These are phyloP conservation scores for Biscutella auriculata DNA, from an alignment of 441 rosid species.

Conservation along the genomic window DNA sequence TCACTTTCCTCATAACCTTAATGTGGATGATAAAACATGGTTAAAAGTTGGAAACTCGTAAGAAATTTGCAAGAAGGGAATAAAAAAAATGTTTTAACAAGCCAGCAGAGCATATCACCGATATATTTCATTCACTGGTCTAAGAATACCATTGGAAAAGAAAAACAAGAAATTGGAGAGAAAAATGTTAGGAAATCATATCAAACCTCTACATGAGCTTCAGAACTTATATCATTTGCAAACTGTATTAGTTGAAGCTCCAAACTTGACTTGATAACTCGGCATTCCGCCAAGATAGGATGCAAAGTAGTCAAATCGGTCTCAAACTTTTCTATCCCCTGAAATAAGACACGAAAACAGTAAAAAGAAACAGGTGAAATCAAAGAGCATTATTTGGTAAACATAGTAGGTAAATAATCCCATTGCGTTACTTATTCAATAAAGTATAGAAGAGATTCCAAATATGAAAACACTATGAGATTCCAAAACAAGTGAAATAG, in stretches of 20 bases:
- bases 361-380: too few species aligned
- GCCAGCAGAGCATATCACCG: neutral
- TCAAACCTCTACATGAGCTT: slow-evolving; percentile 79
- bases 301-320: slow-evolving; percentile 60
- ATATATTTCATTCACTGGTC: neutral
- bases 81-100: neutral
- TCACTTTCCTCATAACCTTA: slow-evolving; percentile 71
- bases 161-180: neutral
- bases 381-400: too few species aligned
- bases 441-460: neutral
- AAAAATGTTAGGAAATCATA: neutral
- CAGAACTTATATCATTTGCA: slow-evolving; percentile 94
- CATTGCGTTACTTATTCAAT: too few species aligned
- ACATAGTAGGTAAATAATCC: too few species aligned
- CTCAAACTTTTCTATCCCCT: slow-evolving; percentile 68
- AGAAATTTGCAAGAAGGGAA: neutral
- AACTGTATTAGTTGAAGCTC: slow-evolving; percentile 82
- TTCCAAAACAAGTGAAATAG: neutral
- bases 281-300: slow-evolving; percentile 88
- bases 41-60: neutral
- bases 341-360: slow-evolving; percentile 10
- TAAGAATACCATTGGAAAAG: neutral
- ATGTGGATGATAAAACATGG: neutral
- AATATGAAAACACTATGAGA: neutral
- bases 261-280: slow-evolving; percentile 62